phyloP scores from a whole-genome alignment of 2,329 filamentous ascomycete genomes.

The Fusarium chuoi region DNA sequence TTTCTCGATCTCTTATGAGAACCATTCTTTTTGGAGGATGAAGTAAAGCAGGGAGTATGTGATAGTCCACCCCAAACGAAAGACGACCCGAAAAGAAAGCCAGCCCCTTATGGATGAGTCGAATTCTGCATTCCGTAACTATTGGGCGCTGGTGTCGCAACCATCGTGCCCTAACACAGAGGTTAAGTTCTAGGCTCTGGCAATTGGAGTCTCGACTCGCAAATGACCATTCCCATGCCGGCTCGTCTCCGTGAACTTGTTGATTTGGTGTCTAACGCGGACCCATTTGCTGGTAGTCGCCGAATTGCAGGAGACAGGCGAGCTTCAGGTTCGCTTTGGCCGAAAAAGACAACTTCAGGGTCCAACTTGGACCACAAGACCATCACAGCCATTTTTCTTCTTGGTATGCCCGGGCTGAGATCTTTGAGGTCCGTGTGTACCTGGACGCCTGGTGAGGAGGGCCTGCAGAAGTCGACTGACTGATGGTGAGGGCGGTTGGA shows the following conservation, averaged over 20 bases:
- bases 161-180: conserved; percentile 7
- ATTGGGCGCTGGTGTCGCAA: conserved; percentile 18
- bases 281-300: conserved; percentile 6
- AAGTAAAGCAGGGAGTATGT: neutral
- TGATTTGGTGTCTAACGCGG: conserved; percentile 6
- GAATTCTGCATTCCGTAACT: conserved; percentile 19
- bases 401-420: neutral
- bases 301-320: neutral
- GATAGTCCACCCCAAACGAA: neutral
- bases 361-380: conserved; percentile 22
- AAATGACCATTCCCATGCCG: conserved; percentile 11
- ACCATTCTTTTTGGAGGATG: neutral
- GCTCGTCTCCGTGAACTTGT: conserved; percentile 14
- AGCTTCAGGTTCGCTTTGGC: conserved; percentile 10
- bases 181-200: conserved; percentile 30
- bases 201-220: conserved; percentile 5
- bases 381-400: conserved; percentile 5
- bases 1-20: neutral
- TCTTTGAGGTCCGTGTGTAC: conserved; percentile 24
- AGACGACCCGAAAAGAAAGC: neutral
- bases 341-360: conserved; percentile 28
- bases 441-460: conserved; percentile 4
- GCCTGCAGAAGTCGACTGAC: conserved; percentile 4
- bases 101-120: neutral
- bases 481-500: neutral